Evolutionary conservation across 1,284 basidiomycete species (phyloP).

Genomic region (Limonomyces culmigenus): DNA sequence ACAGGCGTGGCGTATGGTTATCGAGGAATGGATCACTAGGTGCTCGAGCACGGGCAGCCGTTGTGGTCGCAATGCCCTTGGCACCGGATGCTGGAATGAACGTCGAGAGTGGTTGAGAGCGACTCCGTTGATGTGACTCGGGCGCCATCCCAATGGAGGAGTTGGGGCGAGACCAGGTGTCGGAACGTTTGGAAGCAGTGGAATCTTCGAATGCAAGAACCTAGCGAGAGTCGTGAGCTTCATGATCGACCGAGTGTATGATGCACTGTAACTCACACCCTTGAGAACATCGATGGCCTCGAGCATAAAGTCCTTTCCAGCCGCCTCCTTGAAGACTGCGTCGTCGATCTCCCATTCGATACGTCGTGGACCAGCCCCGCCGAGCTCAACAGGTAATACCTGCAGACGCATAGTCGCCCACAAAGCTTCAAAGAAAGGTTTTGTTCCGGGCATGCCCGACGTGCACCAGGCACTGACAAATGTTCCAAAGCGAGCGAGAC

Average conservation of each 20-base stretch:
- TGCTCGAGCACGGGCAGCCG: conserved; percentile 46
- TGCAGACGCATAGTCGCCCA: conserved; percentile 65
- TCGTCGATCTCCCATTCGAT: conserved; percentile 73
- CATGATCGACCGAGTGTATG: not conserved
- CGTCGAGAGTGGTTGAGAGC: conserved; percentile 34
- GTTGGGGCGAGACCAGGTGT: conserved; percentile 17
- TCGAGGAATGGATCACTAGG: conserved; percentile 69
- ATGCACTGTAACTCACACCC: conserved; percentile 36
- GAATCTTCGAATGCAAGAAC: conserved; percentile 45
- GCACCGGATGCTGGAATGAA: too few species aligned
- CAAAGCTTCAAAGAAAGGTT: conserved; percentile 61
- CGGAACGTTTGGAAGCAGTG: conserved; percentile 23
- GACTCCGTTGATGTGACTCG: conserved; percentile 31
- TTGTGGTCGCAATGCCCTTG: conserved; percentile 16
- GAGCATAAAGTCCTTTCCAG: conserved; percentile 71
- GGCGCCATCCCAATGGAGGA: conserved; percentile 17
- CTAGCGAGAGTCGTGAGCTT: conserved; percentile 9
- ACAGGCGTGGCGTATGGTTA: conserved; percentile 28
- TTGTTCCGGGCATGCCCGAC: conserved; percentile 64
- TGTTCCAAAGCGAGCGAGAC: conserved; percentile 48
- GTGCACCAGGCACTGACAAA: conserved; percentile 66
- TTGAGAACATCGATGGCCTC: conserved; percentile 69
- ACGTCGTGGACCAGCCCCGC: conserved; percentile 47
- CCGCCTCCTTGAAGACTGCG: conserved; percentile 69
- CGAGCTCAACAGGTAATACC: conserved; percentile 49